phyloP scores from a whole-genome alignment of 345 rosid species.

The Punica granatum region DNA sequence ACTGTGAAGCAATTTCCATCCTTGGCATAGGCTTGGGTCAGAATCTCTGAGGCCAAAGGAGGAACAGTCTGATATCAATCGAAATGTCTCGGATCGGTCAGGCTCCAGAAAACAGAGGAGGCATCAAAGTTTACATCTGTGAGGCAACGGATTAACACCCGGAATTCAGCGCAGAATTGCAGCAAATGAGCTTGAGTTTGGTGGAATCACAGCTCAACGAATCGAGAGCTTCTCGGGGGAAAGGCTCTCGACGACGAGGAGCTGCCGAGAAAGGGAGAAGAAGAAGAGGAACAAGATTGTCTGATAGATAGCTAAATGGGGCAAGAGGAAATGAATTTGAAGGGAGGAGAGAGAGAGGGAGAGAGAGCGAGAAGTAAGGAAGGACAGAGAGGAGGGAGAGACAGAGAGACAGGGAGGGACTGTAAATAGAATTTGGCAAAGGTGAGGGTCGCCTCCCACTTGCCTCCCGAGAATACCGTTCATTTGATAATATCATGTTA shows the following conservation, averaged over 20 bases:
- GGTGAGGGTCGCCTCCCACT: background rate
- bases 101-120: background rate
- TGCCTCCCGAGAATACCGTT: background rate
- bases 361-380: background rate
- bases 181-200: background rate
- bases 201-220: background rate
- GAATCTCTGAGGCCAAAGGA: background rate
- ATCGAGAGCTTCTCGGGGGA: slow-evolving; percentile 9
- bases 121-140: background rate
- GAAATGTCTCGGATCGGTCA: background rate
- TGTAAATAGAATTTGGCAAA: background rate
- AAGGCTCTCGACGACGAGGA: slow-evolving; percentile 12
- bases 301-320: background rate
- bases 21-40: background rate
- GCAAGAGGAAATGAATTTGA: background rate
- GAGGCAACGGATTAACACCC: no score
- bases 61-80: background rate
- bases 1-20: slow-evolving; percentile 58
- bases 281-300: background rate
- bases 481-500: no score
- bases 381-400: background rate
- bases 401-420: background rate
- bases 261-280: background rate
- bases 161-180: no score
- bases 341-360: background rate